phyloP scores from a whole-genome alignment of 257 asterid genomes.

The Ehretia macrophylla region DNA sequence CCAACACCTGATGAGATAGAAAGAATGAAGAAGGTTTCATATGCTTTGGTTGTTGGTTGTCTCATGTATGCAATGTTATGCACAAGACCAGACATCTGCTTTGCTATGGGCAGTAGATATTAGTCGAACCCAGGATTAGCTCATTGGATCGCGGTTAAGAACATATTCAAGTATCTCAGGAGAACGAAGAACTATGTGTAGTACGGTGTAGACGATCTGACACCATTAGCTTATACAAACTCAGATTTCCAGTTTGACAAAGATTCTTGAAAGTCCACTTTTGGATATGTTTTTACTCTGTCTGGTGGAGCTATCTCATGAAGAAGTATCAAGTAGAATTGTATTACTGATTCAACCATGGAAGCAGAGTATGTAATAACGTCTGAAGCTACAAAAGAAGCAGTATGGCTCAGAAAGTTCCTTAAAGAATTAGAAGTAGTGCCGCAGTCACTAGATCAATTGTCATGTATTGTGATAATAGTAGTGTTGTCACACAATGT shows the following conservation, averaged over 20 bases:
- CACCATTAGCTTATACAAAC: not conserved
- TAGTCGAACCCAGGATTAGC: not conserved
- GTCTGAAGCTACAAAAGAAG: not conserved
- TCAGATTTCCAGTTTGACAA: not conserved
- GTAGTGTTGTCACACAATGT: no score
- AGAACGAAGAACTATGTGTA: not conserved
- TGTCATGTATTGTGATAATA: not conserved
- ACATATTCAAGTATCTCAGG: not conserved
- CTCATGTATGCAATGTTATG: slow-evolving; percentile 3
- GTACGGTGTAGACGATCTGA: not conserved
- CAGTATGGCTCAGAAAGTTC: not conserved
- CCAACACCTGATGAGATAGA: not conserved
- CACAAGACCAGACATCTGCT: not conserved
- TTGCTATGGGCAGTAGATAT: not conserved
- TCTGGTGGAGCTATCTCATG: not conserved
- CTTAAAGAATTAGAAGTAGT: not conserved
- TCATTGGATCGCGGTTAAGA: not conserved
- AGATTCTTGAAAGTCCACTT: not conserved
- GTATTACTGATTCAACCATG: not conserved
- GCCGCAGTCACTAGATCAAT: not conserved
- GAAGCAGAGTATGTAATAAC: not conserved
- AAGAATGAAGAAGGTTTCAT: not conserved
- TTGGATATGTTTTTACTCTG: not conserved
- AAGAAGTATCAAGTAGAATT: not conserved
- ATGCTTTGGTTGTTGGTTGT: slow-evolving; percentile 2